These are phyloP conservation scores for Solanum ahanhuiri DNA, from an alignment of 257 asterid genomes.

Conservation along the genomic window DNA sequence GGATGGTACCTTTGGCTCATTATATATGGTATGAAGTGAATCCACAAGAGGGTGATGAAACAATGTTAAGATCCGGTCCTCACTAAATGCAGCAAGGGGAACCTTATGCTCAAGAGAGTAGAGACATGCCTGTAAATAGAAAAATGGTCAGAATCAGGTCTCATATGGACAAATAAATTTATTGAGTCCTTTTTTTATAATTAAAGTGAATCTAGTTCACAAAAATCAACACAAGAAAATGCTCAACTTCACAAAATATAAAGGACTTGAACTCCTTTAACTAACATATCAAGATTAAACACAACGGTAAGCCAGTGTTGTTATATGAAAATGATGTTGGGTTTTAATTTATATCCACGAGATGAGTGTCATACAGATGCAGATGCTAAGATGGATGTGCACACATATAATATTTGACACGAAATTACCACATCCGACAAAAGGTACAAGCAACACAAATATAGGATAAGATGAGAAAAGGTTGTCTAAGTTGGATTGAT, in stretches of 20 bases:
- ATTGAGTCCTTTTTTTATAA: neutral
- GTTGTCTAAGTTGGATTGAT: neutral
- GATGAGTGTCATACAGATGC: neutral
- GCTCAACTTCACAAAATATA: neutral
- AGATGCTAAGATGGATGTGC: neutral
- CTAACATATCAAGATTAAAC: neutral
- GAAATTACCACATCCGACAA: neutral
- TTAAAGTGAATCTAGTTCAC: neutral
- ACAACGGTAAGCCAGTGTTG: neutral
- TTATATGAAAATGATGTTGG: neutral
- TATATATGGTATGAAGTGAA: conserved; percentile 77
- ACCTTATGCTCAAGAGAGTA: conserved; percentile 70
- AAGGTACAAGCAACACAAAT: neutral
- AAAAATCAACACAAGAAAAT: neutral
- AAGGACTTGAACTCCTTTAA: neutral
- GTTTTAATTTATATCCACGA: neutral
- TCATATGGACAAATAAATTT: neutral
- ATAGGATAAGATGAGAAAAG: neutral
- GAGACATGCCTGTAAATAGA: conserved; percentile 49
- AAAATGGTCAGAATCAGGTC: neutral
- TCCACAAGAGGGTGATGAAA: conserved; percentile 88
- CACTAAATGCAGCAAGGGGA: conserved; percentile 85
- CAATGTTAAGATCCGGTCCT: conserved; percentile 71
- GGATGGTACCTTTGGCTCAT: conserved; percentile 78
- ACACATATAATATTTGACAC: neutral